These are phyloP conservation scores for Botrytis hyacinthi DNA, from an alignment of 2,329 filamentous ascomycete genomes.

Conservation along the genomic window DNA sequence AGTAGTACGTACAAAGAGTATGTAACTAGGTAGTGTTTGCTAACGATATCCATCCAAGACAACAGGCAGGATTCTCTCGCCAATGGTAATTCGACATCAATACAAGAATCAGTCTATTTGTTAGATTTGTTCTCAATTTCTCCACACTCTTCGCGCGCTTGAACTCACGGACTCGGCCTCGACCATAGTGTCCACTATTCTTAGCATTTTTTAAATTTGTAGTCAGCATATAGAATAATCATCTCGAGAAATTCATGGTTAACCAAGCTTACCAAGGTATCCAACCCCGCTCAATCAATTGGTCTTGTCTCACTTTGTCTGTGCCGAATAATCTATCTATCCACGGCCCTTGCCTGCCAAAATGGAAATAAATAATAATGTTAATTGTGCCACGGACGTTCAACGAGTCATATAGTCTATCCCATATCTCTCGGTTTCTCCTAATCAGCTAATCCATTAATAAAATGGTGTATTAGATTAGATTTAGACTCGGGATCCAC, in stretches of 20 bases:
- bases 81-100: background rate
- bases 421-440: slow-evolving; percentile 18
- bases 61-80: background rate
- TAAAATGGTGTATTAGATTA: background rate
- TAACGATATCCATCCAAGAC: slow-evolving; percentile 11
- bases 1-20: slow-evolving; percentile 4
- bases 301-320: slow-evolving; percentile 9
- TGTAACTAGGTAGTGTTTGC: background rate
- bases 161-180: slow-evolving; percentile 20
- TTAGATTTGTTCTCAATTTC: slow-evolving; percentile 18
- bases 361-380: background rate
- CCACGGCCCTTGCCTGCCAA: slow-evolving; percentile 5
- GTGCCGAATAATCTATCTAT: background rate
- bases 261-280: slow-evolving; percentile 20
- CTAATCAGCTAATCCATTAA: slow-evolving; percentile 8
- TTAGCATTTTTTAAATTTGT: slow-evolving; percentile 19
- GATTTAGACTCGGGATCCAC: slow-evolving; percentile 14
- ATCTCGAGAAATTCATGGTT: background rate
- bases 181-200: slow-evolving; percentile 26
- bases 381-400: slow-evolving; percentile 20
- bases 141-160: slow-evolving; percentile 15
- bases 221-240: slow-evolving; percentile 13
- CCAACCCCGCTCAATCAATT: slow-evolving; percentile 18
- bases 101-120: slow-evolving; percentile 3
- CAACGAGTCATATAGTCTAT: slow-evolving; percentile 16